Evolutionary conservation across 768 basidiomycete genomes (phyloP), one percentile per base, ranked within the genome.

Genomic region (Tricholoma matsutake): DNA sequence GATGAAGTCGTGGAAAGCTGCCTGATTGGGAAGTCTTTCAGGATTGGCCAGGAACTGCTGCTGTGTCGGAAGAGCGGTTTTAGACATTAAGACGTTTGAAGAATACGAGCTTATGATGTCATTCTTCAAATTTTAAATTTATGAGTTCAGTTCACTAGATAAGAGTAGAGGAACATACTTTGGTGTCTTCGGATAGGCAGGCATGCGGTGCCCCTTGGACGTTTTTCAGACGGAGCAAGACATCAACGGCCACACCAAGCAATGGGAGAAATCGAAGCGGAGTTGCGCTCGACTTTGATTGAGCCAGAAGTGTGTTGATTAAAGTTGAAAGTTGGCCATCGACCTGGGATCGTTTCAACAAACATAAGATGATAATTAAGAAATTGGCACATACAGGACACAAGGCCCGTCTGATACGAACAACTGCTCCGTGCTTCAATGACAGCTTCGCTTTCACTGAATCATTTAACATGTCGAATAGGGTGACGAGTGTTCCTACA

Each of bases 211-310:
- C 73, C 28, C 81, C 78, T 54, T 77, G 73, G n/a, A 80, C 72
- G 66, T 81, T 70, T 72, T 88, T 89, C 29, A 95, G 75, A 18
- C 87, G 84, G 25, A 89, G 76, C 6, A 84, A 76, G 13, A 96
- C 94, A 63, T 88, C 87, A 54, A 93, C 71, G 1, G 86, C 79
- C 7, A 86, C 81, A 1, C 92, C 86, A 4, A 95, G 71, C 2
- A 98, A 75, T 1, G 87, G 77, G 6, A 78, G 62, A 43, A 78
- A 65, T 51, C 72, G 71, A 1, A 75, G 60, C 0, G 80, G 77
- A 2, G 69, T 75, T 25, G 82, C 73, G 31, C 77, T 77, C 0
- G 83, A 69, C 68, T 87, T 88, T 35, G 82, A 73, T 6, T 77
- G 75, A 1, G 76, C 66, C 29, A 92, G 68, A 6, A 91, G 73